Percentiles rank a stretch among this genome's conserved stretches.
Evolutionary conservation across 495 filamentous ascomycete species (phyloP).

Genomic region (Paragyromitra xinjiangensis): DNA sequence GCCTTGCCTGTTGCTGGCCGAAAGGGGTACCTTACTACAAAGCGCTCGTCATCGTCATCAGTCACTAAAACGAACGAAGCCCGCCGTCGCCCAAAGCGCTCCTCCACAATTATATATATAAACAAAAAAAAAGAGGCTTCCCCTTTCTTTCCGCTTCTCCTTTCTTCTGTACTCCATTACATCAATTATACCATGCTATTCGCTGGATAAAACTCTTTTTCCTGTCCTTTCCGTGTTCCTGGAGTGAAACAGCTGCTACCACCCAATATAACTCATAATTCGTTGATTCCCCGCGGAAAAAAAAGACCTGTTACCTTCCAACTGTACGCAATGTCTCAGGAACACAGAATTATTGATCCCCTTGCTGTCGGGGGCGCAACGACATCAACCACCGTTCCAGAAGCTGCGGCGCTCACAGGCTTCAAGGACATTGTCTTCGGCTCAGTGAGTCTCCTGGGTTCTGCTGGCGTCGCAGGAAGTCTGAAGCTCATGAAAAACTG

Average conservation of each 20-base stretch:
- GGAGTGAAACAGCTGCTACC: conserved; percentile 2
- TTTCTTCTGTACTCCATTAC: conserved; percentile 7
- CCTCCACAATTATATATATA: conserved; percentile 14
- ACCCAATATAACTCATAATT: conserved; percentile 55
- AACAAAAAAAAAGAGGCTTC: conserved; percentile 14
- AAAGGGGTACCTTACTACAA: background rate
- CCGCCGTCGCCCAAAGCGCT: conserved; percentile 19
- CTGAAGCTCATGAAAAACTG: conserved; percentile 14
- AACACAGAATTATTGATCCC: conserved; percentile 24
- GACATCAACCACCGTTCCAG: conserved; percentile 26
- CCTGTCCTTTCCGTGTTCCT: conserved; percentile 1
- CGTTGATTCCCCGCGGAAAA: conserved; percentile 45
- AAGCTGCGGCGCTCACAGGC: conserved; percentile 71
- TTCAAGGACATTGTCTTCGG: conserved; percentile 84
- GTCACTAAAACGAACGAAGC: background rate
- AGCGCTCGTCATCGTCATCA: background rate
- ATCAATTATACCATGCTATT: conserved; percentile 25
- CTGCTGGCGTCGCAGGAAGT: conserved; percentile 1
- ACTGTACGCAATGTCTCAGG: conserved; percentile 40
- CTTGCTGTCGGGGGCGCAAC: background rate
- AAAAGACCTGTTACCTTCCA: background rate
- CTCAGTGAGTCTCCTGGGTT: conserved; percentile 69
- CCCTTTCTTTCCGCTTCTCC: background rate
- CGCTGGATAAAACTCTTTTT: conserved; percentile 21
- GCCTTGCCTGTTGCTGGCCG: background rate